Percentiles rank a stretch among this genome's conserved stretches.
These are phyloP conservation scores for Melocanna baccifera DNA, from an alignment of 176 grass and related monocot species.

Conservation along the genomic window DNA sequence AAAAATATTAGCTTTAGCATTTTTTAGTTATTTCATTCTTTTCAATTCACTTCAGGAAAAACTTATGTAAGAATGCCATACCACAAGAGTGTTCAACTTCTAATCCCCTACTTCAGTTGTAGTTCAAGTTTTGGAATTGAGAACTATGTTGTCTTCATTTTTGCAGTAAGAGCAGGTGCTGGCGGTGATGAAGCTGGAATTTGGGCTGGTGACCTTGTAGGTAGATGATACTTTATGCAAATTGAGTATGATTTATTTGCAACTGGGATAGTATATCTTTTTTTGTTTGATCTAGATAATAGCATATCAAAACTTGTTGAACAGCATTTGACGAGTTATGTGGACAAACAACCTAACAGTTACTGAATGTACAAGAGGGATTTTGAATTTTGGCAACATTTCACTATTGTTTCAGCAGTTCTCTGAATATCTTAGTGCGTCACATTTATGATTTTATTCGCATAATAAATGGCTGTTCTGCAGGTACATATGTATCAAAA, in stretches of 20 bases:
- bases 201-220: constrained; percentile 99
- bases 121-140: constrained; percentile 4
- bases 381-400: constrained; percentile 27
- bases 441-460: not conserved
- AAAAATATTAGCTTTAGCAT: not conserved
- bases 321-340: not conserved
- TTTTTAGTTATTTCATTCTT: not conserved
- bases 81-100: not conserved
- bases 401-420: constrained; percentile 5
- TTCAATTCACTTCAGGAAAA: not conserved
- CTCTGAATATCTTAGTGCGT: not conserved
- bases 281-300: constrained; percentile 19
- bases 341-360: not conserved
- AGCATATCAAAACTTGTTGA: not conserved
- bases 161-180: constrained; percentile 91
- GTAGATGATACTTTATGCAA: constrained; percentile 64
- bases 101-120: not conserved
- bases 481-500: constrained; percentile 94
- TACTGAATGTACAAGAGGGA: not conserved
- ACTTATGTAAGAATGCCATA: not conserved
- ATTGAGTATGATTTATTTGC: constrained; percentile 32
- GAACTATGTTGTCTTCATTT: constrained; percentile 32
- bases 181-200: constrained; percentile 94
- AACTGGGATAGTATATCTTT: not conserved
- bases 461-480: constrained; percentile 27